Evolutionary conservation across 202 grass and related monocot species (phyloP).

Genomic region (Cymbopogon flexuosus): DNA sequence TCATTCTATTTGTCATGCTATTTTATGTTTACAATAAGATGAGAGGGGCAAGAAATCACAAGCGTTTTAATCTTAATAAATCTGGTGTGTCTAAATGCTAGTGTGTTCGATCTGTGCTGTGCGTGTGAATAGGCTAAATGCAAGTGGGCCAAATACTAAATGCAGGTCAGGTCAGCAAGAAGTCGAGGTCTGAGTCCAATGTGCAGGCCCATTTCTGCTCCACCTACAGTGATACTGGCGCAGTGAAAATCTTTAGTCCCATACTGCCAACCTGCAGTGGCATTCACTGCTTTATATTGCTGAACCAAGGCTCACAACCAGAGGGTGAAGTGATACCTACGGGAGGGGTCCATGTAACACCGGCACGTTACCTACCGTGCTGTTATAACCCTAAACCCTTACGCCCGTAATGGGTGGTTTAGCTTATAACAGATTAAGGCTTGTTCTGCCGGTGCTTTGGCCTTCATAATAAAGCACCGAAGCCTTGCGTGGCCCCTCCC

Average conservation of each 20-base stretch:
- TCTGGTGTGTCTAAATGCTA: not conserved
- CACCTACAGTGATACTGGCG: not conserved
- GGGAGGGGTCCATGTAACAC: not conserved
- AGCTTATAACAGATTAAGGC: not conserved
- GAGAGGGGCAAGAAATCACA: not conserved
- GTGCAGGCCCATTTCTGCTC: not conserved
- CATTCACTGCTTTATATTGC: not conserved
- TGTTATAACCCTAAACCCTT: constrained; percentile 14
- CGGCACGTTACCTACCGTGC: not conserved
- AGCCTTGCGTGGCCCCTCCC: constrained; percentile 17
- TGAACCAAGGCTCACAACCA: accelerated
- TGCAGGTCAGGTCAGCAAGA: not conserved
- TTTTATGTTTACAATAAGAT: not conserved
- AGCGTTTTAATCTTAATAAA: not conserved
- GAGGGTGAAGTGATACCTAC: constrained; percentile 23
- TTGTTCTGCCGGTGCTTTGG: constrained; percentile 34
- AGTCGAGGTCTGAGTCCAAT: not conserved
- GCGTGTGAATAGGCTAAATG: not conserved
- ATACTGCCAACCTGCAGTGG: not conserved
- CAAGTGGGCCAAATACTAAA: not conserved
- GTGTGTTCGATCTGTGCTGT: not conserved
- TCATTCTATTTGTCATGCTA: not conserved
- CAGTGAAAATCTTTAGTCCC: constrained; percentile 7
- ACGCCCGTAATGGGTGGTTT: too few species aligned
- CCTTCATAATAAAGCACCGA: constrained; percentile 37